phyloP scores from a whole-genome alignment of 2,329 filamentous ascomycete species.

The Pseudocercospora cruenta region DNA sequence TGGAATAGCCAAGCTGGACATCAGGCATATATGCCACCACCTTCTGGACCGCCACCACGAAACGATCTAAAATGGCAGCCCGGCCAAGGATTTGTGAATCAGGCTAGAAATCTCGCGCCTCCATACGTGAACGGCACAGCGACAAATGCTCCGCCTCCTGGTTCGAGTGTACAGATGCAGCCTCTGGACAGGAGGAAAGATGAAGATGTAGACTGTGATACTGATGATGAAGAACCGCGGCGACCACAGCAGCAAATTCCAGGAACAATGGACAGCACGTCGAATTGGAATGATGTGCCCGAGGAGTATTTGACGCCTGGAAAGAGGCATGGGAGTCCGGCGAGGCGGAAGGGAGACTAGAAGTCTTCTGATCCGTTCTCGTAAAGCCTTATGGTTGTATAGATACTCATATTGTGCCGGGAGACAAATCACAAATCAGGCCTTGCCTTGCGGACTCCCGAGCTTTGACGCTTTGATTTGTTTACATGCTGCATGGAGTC shows the following conservation, averaged over 20 bases:
- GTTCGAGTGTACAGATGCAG: slow-evolving; percentile 46
- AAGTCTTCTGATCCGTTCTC: neutral
- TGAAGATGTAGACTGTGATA: slow-evolving; percentile 41
- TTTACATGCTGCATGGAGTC: too few species aligned
- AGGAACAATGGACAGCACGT: slow-evolving; percentile 31
- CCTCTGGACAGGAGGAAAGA: slow-evolving; percentile 44
- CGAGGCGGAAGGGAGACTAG: slow-evolving; percentile 37
- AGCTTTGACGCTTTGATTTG: too few species aligned
- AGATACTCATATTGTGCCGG: slow-evolving; percentile 6
- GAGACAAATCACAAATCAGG: too few species aligned
- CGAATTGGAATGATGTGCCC: slow-evolving; percentile 55
- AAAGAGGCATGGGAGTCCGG: slow-evolving; percentile 35
- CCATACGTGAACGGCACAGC: slow-evolving; percentile 14
- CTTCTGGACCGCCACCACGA: slow-evolving; percentile 1
- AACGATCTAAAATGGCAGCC: slow-evolving; percentile 34
- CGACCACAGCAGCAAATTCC: slow-evolving; percentile 7
- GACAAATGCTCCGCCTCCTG: neutral
- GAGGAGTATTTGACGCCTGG: slow-evolving; percentile 46
- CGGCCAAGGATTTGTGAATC: slow-evolving; percentile 43
- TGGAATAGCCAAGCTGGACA: slow-evolving; percentile 22
- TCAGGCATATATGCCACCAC: slow-evolving; percentile 22
- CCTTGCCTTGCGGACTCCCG: too few species aligned
- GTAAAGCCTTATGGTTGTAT: neutral
- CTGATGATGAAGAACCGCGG: slow-evolving; percentile 30
- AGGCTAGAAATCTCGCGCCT: slow-evolving; percentile 19